phyloP scores from a whole-genome alignment of 805 yeast species.

The Hanseniaspora lachancei region DNA sequence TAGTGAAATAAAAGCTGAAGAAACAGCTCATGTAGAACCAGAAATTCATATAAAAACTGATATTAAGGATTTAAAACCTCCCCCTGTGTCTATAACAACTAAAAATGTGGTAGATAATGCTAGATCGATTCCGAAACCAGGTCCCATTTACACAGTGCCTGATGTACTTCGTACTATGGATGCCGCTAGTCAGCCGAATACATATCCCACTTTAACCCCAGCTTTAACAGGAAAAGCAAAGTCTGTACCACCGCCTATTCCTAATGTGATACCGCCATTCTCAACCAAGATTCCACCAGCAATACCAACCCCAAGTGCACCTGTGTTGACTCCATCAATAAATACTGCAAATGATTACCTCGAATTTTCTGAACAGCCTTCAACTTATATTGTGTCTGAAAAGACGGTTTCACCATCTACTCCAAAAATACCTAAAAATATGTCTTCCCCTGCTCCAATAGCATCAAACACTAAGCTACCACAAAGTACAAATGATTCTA shows the following conservation, averaged over 20 bases:
- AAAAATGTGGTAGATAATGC: background rate
- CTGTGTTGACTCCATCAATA: no score
- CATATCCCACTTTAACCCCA: constrained; percentile 14
- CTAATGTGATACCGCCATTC: no score
- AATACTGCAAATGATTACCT: no score
- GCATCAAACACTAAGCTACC: constrained; percentile 13
- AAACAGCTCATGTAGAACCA: background rate
- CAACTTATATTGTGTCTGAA: background rate
- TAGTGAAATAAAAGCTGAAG: background rate
- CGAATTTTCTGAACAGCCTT: no score
- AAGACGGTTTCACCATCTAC: constrained; percentile 8
- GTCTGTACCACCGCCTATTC: background rate
- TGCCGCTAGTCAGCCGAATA: background rate
- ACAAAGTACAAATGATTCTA: background rate
- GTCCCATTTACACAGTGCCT: background rate
- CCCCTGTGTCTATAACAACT: constrained; percentile 11
- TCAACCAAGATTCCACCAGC: no score
- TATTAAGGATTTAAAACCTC: background rate
- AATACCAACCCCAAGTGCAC: no score
- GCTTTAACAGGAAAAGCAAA: constrained; percentile 10
- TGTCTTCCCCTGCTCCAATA: constrained; percentile 4
- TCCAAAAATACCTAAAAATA: constrained; percentile 15
- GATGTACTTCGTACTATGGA: background rate
- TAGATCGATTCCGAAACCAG: background rate
- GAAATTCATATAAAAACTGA: background rate